Conservation (phyloP, 2,329 filamentous ascomycete genomes). For the Falciphora oryzae region DNA sequence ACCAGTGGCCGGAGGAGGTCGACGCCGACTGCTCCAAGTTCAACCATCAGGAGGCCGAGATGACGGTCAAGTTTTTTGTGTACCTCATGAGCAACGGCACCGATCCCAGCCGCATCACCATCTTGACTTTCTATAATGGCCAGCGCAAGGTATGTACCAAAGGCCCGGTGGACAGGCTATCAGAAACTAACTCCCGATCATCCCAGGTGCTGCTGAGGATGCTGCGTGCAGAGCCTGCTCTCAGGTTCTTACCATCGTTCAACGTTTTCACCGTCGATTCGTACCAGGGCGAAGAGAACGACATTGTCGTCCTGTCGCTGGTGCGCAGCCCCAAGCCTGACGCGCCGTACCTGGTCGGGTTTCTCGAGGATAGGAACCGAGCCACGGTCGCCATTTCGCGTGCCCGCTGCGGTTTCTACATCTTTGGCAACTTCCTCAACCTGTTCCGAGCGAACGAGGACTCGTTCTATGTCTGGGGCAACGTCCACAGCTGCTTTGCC, state of each 20-base stretch:
- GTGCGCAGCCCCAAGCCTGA: conserved; percentile 61
- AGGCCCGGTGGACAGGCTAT: conserved; percentile 19
- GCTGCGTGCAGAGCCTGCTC: conserved; percentile 28
- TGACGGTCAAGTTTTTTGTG: conserved; percentile 66
- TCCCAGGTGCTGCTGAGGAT: conserved; percentile 46
- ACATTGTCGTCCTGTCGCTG: conserved; percentile 72
- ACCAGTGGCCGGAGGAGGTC: conserved; percentile 55
- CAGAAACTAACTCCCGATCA: conserved; percentile 15
- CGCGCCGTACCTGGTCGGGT: conserved; percentile 52
- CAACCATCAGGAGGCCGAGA: conserved; percentile 67
- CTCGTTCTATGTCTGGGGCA: conserved; percentile 33
- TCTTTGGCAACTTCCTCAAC: conserved; percentile 70
- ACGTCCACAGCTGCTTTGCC: conserved; percentile 46
- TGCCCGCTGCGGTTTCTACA: conserved; percentile 72
- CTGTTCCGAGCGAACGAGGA: conserved; percentile 39
- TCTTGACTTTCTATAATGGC: conserved; percentile 84
- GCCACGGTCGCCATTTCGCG: conserved; percentile 58
- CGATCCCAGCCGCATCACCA: conserved; percentile 56
- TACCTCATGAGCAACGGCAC: conserved; percentile 68
- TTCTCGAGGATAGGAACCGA: conserved; percentile 58
- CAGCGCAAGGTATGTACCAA: conserved; percentile 64
- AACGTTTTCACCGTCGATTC: conserved; percentile 80
- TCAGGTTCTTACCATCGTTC: conserved; percentile 20
- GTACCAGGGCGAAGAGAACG: conserved; percentile 89
- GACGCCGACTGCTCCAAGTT: conserved; percentile 60